Base-by-base conservation (phyloP, 345 rosid species). In the Citrus trifoliata region DNA sequence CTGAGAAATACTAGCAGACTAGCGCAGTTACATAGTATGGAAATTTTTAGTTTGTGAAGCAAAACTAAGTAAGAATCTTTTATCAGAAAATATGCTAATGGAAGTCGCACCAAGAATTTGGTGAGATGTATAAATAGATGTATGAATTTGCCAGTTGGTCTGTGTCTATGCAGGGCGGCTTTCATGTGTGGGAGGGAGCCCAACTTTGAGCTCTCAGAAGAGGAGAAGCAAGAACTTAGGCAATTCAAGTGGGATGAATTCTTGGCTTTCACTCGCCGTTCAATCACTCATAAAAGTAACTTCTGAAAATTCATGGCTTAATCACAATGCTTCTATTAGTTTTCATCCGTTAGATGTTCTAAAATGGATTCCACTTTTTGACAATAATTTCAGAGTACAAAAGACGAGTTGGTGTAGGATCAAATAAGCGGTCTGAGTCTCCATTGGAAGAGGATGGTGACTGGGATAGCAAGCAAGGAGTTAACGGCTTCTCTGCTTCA, bases 101-200 rank as follows among this genome's bases (percentile, higher is more conserved):
- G 19, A 69, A 42, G 37, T 48, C 4, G 5, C 2, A 0, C 60
- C 24, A 4, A 28, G 40, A 8, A 35, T 67, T 46, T 75, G 71
- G 62, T 74, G 33, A 70, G 74, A 69, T 81, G 40, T 70, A 28
- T 60, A 61, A 46, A 25, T 37, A 38, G 48, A 80, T 19, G 32
- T 19, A 60, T 69, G 68, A 65, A 69, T 75, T 78, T 48, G 59
- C 55, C 6, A 21, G 42, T 46, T 48, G 40, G 28, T 67, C 75
- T 76, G 67, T 68, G 27, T 69, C 6, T 80, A 22, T 74, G 81
- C 86, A 95, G 99, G 85, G 98, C 99, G 76, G 99, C 99, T 58
- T 95, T 88, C 89, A 95, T 93, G 99, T 93, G 99, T 62, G 98
- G 98, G 70, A 90, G 99, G 78, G 99, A 95, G 68, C 99, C 99